phyloP scores from a whole-genome alignment of 352 stramenopile genomes.

The Plasmopara viticola region DNA sequence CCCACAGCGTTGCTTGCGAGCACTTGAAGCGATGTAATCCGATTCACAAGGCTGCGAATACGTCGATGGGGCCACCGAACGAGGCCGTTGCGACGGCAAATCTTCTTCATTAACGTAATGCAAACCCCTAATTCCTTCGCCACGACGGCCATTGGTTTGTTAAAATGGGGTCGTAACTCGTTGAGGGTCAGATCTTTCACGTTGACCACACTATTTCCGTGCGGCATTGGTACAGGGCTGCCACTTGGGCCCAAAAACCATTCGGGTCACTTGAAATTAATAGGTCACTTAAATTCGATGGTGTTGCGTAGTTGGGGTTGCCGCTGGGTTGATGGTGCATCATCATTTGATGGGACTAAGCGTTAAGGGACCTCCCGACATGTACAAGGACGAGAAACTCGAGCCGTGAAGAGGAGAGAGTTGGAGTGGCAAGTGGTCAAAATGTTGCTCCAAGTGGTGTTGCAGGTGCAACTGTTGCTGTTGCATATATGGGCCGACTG shows the following conservation, averaged over 20 bases:
- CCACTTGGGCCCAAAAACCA: constrained; percentile 28
- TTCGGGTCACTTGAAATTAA: constrained; percentile 40
- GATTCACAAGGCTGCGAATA: constrained; percentile 78
- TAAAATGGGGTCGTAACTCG: constrained; percentile 75
- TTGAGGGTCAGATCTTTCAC: constrained; percentile 79
- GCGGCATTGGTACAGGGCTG: constrained; percentile 37
- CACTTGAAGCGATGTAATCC: constrained; percentile 70
- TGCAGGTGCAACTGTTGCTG: constrained; percentile 29
- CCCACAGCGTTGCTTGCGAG: constrained; percentile 42
- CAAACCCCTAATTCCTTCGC: constrained; percentile 79
- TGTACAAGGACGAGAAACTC: constrained; percentile 26
- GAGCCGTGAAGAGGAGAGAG: constrained; percentile 26
- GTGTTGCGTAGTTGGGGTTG: constrained; percentile 22
- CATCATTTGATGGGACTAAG: constrained; percentile 33
- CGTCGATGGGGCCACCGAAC: constrained; percentile 75
- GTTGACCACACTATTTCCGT: constrained; percentile 39
- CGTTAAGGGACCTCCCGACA: constrained; percentile 21
- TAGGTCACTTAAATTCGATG: constrained; percentile 34
- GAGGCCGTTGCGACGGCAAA: constrained; percentile 76
- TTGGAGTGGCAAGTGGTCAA: constrained; percentile 9
- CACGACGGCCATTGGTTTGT: constrained; percentile 78
- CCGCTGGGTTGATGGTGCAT: constrained; percentile 14
- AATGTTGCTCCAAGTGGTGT: constrained; percentile 7
- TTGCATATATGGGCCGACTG: constrained; percentile 36
- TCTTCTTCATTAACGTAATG: constrained; percentile 87